A percentile compares a stretch with the other conserved stretches of the same genome.
Conservation (phyloP, 371 early-diverging fungal species). For the Rhizopus arrhizus region DNA sequence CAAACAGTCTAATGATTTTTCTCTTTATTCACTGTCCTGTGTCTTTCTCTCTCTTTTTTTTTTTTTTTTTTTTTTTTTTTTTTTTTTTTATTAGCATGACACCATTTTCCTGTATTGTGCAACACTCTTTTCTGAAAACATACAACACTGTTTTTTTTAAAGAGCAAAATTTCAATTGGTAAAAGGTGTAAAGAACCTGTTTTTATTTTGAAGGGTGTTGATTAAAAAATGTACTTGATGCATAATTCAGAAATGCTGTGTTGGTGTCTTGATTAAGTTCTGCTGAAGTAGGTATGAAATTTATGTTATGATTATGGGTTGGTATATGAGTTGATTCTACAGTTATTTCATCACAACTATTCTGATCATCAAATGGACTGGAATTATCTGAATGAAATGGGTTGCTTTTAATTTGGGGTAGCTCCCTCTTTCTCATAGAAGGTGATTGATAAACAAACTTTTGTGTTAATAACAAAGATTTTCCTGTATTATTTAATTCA, state of each 20-base stretch:
- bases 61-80: too few relatives aligned
- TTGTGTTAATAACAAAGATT: conserved; percentile 43
- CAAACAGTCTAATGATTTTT: too few relatives aligned
- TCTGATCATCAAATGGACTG: conserved; percentile 25
- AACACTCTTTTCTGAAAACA: too few relatives aligned
- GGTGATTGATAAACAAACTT: conserved; percentile 43
- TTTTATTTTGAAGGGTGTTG: conserved; percentile 3
- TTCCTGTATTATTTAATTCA: conserved; percentile 39
- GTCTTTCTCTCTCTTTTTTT: too few relatives aligned
- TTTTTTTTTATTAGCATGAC: too few relatives aligned
- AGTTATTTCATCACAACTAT: conserved; percentile 3
- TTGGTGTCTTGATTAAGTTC: conserved; percentile 48
- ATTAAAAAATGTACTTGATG: conserved; percentile 23
- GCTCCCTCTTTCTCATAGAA: conserved; percentile 14
- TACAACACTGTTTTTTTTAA: too few relatives aligned
- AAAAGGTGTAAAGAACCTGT: neutral
- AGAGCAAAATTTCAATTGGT: neutral
- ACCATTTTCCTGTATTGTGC: too few relatives aligned
- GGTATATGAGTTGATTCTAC: neutral
- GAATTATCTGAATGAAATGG: conserved; percentile 15
- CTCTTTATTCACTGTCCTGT: too few relatives aligned
- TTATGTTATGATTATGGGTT: conserved; percentile 30
- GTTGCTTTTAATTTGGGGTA: conserved; percentile 9
- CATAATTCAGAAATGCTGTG: conserved; percentile 43
- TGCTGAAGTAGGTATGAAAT: conserved; percentile 42